phyloP scores from a whole-genome alignment of 2,329 filamentous ascomycete species.

The Canariomyces notabilis region DNA sequence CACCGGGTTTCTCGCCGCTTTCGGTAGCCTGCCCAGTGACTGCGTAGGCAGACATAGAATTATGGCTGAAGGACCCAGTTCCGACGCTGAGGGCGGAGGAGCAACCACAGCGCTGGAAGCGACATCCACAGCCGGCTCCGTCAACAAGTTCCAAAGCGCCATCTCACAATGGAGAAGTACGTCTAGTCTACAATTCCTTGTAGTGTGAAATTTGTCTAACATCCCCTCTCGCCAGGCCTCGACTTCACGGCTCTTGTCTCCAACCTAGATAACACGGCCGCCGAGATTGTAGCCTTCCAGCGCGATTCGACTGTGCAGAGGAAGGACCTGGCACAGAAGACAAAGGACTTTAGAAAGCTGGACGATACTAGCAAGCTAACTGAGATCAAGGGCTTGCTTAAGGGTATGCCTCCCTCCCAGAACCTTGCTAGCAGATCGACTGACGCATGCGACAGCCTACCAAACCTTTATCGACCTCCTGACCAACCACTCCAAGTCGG shows the following conservation, averaged over 20 bases:
- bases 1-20: conserved; percentile 2
- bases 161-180: conserved; percentile 94
- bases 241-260: conserved; percentile 80
- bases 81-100: conserved; percentile 14
- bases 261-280: conserved; percentile 85
- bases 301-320: conserved; percentile 92
- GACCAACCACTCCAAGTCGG: conserved; percentile 91
- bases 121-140: conserved; percentile 35
- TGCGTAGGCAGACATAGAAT: conserved; percentile 1
- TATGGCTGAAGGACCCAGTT: conserved; percentile 22
- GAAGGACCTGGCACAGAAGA: conserved; percentile 98
- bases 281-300: conserved; percentile 89
- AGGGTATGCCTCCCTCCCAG: conserved; percentile 51
- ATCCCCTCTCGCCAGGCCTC: conserved; percentile 55
- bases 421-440: not conserved
- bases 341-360: conserved; percentile 92
- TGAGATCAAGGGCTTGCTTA: conserved; percentile 85
- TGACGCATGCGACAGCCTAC: conserved; percentile 59
- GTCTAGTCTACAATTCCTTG: conserved; percentile 20
- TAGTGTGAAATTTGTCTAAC: conserved; percentile 1
- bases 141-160: conserved; percentile 94
- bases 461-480: conserved; percentile 96
- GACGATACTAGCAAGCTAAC: conserved; percentile 81
- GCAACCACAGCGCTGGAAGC: conserved; percentile 8
- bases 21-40: not conserved